Evolutionary conservation across 345 rosid species (phyloP).

Genomic region (Eucalyptus guilfoylei): DNA sequence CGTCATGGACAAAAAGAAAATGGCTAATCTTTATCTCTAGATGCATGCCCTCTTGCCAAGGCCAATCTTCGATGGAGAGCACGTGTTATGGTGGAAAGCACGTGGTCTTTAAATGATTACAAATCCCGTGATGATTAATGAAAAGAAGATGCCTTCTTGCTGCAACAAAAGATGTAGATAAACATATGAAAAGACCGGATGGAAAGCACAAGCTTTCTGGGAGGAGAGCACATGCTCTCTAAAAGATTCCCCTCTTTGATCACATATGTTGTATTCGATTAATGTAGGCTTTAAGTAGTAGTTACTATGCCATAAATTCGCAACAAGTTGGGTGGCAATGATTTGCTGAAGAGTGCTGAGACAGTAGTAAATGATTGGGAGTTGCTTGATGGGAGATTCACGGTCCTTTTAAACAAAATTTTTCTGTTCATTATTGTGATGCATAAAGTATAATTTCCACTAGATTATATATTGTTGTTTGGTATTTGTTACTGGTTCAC

Average conservation of each 20-base stretch:
- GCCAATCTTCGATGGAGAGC: background rate
- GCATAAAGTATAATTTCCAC: fast-evolving
- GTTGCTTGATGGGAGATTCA: fast-evolving
- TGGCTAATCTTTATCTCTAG: background rate
- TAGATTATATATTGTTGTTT: too few relatives aligned
- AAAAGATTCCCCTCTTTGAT: background rate
- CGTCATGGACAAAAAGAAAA: too few relatives aligned
- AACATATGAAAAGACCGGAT: background rate
- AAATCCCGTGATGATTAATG: background rate
- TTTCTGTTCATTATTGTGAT: fast-evolving
- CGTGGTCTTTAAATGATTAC: fast-evolving
- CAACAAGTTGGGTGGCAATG: too few relatives aligned
- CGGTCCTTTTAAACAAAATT: fast-evolving
- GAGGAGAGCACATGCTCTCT: background rate
- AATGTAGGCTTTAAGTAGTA: background rate
- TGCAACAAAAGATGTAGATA: background rate
- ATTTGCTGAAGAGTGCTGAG: fast-evolving
- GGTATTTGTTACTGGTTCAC: too few relatives aligned
- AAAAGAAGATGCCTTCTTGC: background rate
- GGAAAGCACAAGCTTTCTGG: background rate
- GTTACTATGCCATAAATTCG: fast-evolving
- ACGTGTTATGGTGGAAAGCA: background rate
- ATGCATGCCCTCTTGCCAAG: background rate
- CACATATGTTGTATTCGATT: background rate
- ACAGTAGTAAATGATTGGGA: fast-evolving